A percentile compares a stretch with the other conserved stretches of the same genome.
Evolutionary conservation across 805 yeast genomes (phyloP).

Genomic region (Candida jianshihensis): DNA sequence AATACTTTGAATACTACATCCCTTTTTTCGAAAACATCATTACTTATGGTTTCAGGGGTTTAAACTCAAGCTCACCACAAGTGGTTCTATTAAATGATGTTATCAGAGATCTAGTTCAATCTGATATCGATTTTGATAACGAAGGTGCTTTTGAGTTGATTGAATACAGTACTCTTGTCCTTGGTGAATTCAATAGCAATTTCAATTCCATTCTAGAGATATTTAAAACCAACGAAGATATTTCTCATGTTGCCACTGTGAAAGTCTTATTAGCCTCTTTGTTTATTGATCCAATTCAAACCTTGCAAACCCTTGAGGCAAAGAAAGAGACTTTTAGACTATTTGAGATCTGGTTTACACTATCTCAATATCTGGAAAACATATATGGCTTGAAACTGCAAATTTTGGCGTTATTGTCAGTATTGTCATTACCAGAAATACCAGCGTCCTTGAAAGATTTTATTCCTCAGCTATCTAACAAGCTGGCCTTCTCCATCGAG

Average conservation of each 20-base stretch:
- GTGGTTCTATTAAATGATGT: conserved; percentile 12
- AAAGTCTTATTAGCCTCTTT: conserved; percentile 60
- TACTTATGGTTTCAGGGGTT: conserved; percentile 38
- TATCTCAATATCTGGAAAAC: conserved; percentile 42
- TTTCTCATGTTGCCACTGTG: conserved; percentile 38
- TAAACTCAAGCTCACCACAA: conserved; percentile 12
- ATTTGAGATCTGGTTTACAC: conserved; percentile 59
- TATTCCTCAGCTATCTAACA: conserved; percentile 43
- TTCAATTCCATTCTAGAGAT: conserved; percentile 8
- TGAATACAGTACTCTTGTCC: conserved; percentile 15
- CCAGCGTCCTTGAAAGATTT: conserved; percentile 30
- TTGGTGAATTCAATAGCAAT: conserved; percentile 11
- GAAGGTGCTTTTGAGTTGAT: conserved; percentile 29
- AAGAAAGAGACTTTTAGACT: conserved; percentile 39
- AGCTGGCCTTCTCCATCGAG: conserved; percentile 44
- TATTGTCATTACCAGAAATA: conserved; percentile 35
- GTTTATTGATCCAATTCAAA: conserved; percentile 49
- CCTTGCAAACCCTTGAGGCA: conserved; percentile 46
- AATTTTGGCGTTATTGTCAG: conserved; percentile 53
- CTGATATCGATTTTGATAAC: conserved; percentile 25
- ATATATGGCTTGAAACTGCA: conserved; percentile 78
- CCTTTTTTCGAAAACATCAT: conserved; percentile 53
- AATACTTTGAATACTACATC: conserved; percentile 48
- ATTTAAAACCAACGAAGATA: conserved; percentile 22
- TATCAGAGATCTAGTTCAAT: conserved; percentile 10